Base-by-base conservation (phyloP, 768 basidiomycete genomes). In the Tulasnella sp. region DNA sequence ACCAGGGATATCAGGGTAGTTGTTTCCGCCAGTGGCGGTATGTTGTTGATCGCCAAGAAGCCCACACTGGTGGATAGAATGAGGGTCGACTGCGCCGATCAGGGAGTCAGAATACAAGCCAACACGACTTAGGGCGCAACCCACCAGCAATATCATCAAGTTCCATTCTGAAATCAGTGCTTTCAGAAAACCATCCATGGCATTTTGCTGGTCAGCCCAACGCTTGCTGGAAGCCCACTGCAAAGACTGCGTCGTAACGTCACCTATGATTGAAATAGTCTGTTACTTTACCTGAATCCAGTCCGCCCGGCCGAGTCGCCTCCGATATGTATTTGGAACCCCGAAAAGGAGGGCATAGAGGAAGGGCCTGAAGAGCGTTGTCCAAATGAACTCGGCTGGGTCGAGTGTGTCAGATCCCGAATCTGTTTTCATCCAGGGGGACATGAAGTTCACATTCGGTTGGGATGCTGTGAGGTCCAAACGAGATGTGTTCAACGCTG, bases 211-310 rank as follows among this genome's bases (percentile, higher is more conserved):
- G 21, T 58, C 57, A 19, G 35, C 39, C 57, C 57, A 58, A 12
- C 57, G 45, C 50, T 50, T 48, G 27, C 57, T 58, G 12, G 57
- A 58, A 6, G 46, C 57, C 57, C 57, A 58, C 48, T 58, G 15
- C 35, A 45, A 27, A 12, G 8, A 27, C 23, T 15, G 17, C n/a
- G 4, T 2, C 23, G 45, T 46, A 31, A 53, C 9, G 17, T 12
- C 27, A 6, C 3, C 2, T 17, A 2, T 6, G 7, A 3, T 8
- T 46, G 14, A 15, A 27, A 43, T 12, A 35, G n/a, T 3, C 27
- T 23, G n/a, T 1, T 32, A 40, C 12, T n/a, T 36, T 35, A 56
- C 54, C 54, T 56, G 54, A 31, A 49, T 50, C 57, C 57, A 58
- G n/a, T 58, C 46, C 8, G 57, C 57, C 19, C 57, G 27, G 3